Conservation (phyloP, 2,329 filamentous ascomycete species). For the Colletotrichum gloeosporioides region DNA sequence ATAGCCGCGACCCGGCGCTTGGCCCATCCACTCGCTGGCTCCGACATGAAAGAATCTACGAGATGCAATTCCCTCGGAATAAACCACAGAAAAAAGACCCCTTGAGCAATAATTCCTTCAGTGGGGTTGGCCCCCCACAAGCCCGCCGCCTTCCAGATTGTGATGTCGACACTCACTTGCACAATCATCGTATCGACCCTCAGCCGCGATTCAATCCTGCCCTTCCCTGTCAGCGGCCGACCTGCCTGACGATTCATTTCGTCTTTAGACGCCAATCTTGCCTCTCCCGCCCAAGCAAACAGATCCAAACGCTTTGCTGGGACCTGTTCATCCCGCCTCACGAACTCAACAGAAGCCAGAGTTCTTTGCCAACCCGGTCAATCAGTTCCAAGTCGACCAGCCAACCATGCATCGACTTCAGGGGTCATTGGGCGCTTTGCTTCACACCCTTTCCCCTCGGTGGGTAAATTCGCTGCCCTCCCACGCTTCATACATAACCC, state of each 20-base stretch:
- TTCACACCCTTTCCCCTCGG: not conserved
- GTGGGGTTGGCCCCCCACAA: slow-evolving; percentile 5
- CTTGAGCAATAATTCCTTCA: not conserved
- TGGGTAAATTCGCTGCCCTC: slow-evolving; percentile 1
- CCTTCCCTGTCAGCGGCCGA: not conserved
- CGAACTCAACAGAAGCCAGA: not conserved
- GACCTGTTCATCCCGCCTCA: slow-evolving; percentile 3
- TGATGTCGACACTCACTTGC: slow-evolving; percentile 2
- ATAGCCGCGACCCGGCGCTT: slow-evolving; percentile 4
- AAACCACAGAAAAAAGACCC: not conserved
- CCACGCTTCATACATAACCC: not conserved
- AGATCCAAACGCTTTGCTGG: not conserved
- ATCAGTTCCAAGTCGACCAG: not conserved
- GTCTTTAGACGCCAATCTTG: not conserved
- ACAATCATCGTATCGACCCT: not conserved
- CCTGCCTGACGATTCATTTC: not conserved
- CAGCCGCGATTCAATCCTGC: not conserved
- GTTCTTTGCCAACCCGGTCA: not conserved
- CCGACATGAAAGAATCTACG: slow-evolving; percentile 1
- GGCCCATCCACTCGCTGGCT: not conserved
- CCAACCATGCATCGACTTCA: slow-evolving; percentile 7
- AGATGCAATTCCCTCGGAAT: not conserved
- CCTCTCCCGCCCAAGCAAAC: not conserved
- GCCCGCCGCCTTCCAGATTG: not conserved
- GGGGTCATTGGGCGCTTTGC: slow-evolving; percentile 4